Evolutionary conservation across 176 grass and related monocot genomes (phyloP).

Genomic region (Juncus inflexus): DNA sequence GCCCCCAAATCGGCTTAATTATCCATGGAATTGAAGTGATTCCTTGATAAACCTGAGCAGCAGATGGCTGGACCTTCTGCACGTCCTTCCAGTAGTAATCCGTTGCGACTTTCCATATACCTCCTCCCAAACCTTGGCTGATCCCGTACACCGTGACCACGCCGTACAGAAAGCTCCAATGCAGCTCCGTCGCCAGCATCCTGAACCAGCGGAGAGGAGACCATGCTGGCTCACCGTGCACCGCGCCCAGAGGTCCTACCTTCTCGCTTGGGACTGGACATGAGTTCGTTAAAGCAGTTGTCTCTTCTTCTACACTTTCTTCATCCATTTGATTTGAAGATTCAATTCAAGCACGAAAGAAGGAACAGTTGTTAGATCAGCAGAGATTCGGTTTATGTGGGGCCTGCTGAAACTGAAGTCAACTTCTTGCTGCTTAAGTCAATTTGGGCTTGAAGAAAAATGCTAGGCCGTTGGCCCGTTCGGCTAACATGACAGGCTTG

Average conservation of each 20-base stretch:
- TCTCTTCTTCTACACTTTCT: constrained; percentile 12
- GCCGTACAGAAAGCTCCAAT: constrained; percentile 85
- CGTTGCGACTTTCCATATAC: constrained; percentile 57
- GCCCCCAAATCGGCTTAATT: constrained; percentile 81
- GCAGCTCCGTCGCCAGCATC: constrained; percentile 65
- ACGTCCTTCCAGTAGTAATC: constrained; percentile 99
- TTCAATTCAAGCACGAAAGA: too few relatives aligned
- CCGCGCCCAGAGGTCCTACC: neutral
- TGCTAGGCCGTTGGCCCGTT: too few relatives aligned
- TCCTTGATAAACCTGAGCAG: constrained; percentile 89
- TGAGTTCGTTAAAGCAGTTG: constrained; percentile 1
- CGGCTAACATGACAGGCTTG: too few relatives aligned
- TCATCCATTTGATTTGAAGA: constrained; percentile 9
- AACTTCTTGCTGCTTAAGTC: too few relatives aligned
- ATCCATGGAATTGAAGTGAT: constrained; percentile 78
- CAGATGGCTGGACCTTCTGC: constrained; percentile 80
- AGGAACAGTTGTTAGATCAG: too few relatives aligned
- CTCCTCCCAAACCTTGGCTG: constrained; percentile 72
- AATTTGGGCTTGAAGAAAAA: too few relatives aligned
- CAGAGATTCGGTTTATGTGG: too few relatives aligned
- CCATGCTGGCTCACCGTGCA: constrained; percentile 14
- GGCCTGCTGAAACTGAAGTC: too few relatives aligned
- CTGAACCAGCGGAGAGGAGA: constrained; percentile 55
- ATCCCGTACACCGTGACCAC: constrained; percentile 56
- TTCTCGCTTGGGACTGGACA: neutral